These are phyloP conservation scores for Penicillium sp. DNA, from an alignment of 2,329 filamentous ascomycete genomes.

Conservation along the genomic window DNA sequence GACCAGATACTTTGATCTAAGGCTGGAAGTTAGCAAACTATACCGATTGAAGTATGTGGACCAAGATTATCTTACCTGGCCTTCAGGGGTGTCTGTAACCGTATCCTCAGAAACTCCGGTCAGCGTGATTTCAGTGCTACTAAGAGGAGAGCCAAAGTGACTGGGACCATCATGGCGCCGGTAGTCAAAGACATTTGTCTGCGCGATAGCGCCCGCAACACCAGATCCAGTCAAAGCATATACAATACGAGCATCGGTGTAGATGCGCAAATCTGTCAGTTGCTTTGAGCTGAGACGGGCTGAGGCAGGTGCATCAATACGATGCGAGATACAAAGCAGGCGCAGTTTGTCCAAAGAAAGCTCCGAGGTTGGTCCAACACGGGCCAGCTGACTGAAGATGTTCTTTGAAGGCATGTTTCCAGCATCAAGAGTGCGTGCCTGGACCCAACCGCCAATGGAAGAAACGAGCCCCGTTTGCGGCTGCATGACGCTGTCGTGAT, in stretches of 20 bases:
- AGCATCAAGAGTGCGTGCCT: slow-evolving; percentile 68
- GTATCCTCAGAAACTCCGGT: slow-evolving; percentile 35
- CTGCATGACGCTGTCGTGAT: slow-evolving; percentile 63
- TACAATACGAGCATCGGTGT: slow-evolving; percentile 75
- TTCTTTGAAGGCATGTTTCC: slow-evolving; percentile 73
- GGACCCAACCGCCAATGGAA: slow-evolving; percentile 68
- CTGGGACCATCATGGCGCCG: slow-evolving; percentile 52
- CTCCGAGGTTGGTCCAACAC: slow-evolving; percentile 41
- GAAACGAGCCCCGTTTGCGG: slow-evolving; percentile 65
- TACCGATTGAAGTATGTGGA: background rate
- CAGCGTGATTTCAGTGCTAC: slow-evolving; percentile 75
- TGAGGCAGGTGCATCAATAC: slow-evolving; percentile 60
- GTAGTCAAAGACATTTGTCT: slow-evolving; percentile 89
- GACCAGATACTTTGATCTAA: slow-evolving; percentile 71
- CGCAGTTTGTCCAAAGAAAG: slow-evolving; percentile 68
- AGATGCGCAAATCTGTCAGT: slow-evolving; percentile 78
- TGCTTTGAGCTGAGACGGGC: slow-evolving; percentile 67
- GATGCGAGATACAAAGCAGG: slow-evolving; percentile 76
- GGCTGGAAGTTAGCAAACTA: slow-evolving; percentile 10
- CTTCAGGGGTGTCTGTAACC: slow-evolving; percentile 48
- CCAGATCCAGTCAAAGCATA: slow-evolving; percentile 80
- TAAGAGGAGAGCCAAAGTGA: slow-evolving; percentile 83
- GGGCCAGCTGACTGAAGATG: slow-evolving; percentile 53
- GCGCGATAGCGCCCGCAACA: slow-evolving; percentile 86
- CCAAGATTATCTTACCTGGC: slow-evolving; percentile 57